Conservation (phyloP, 306 rosid genomes). For the Corylus heterophylla region DNA sequence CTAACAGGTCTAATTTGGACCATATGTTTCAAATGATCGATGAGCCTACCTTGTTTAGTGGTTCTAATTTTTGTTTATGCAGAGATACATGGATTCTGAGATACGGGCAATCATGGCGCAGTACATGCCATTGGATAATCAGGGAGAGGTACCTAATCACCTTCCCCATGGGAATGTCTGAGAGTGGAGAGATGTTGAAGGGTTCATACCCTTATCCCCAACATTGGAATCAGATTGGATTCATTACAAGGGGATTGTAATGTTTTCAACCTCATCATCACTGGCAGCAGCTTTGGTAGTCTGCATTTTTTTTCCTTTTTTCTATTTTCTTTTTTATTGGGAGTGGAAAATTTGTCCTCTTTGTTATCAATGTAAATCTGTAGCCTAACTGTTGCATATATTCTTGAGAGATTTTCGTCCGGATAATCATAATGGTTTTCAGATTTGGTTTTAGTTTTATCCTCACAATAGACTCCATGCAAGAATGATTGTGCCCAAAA, state of each 20-base stretch:
- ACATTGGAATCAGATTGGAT: background rate
- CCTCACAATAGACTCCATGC: too few relatives aligned
- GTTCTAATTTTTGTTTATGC: constrained; percentile 27
- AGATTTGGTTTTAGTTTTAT: too few relatives aligned
- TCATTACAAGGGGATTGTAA: background rate
- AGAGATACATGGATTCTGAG: constrained; percentile 93
- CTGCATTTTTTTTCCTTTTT: too few relatives aligned
- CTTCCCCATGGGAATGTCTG: constrained; percentile 42
- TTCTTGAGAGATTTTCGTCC: background rate
- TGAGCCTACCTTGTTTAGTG: background rate
- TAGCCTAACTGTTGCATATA: background rate
- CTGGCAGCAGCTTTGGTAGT: background rate
- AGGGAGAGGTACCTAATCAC: constrained; percentile 56
- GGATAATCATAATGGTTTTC: background rate
- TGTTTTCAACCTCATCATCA: background rate
- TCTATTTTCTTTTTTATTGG: background rate
- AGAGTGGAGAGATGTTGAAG: constrained; percentile 31
- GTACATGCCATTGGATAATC: constrained; percentile 94
- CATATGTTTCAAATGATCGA: background rate
- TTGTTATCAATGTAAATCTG: constrained; percentile 7
- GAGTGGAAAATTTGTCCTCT: background rate
- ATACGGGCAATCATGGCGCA: constrained; percentile 92
- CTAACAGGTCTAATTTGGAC: background rate
- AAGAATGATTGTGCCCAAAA: too few relatives aligned
- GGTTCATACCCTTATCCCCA: background rate